Conservation (phyloP, 495 filamentous ascomycete genomes). For the Letharia lupina region DNA sequence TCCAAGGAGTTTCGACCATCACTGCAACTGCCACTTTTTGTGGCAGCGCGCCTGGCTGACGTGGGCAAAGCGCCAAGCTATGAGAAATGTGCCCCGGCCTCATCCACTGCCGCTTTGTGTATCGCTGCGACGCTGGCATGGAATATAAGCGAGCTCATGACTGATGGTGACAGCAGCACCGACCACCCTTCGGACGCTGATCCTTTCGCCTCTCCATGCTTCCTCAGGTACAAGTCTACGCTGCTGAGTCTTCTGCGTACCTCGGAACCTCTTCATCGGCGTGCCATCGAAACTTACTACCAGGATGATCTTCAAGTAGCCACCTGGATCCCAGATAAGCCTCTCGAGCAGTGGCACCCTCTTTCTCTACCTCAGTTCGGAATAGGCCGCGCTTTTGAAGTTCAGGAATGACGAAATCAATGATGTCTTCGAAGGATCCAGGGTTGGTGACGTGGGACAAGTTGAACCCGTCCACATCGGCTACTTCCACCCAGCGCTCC, state of each 20-base stretch:
- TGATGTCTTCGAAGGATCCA: slow-evolving; percentile 47
- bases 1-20: too few species aligned
- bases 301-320: neutral
- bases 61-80: too few species aligned
- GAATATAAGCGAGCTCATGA: neutral
- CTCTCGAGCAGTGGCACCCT: neutral
- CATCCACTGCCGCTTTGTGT: too few species aligned
- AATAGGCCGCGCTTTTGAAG: neutral
- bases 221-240: neutral
- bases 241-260: neutral
- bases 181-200: neutral
- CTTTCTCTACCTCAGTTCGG: neutral
- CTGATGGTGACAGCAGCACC: neutral
- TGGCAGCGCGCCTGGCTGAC: too few species aligned
- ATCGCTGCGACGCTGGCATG: neutral
- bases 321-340: neutral
- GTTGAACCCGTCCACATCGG: slow-evolving; percentile 47
- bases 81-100: too few species aligned
- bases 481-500: slow-evolving; percentile 40
- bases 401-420: slow-evolving; percentile 31
- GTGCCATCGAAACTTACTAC: neutral
- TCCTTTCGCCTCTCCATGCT: neutral
- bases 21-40: too few species aligned
- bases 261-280: neutral
- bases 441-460: slow-evolving; percentile 47